Evolutionary conservation across 306 rosid genomes (phyloP), one percentile per base, ranked within the genome.

Genomic region (Dalbergia cultrata): DNA sequence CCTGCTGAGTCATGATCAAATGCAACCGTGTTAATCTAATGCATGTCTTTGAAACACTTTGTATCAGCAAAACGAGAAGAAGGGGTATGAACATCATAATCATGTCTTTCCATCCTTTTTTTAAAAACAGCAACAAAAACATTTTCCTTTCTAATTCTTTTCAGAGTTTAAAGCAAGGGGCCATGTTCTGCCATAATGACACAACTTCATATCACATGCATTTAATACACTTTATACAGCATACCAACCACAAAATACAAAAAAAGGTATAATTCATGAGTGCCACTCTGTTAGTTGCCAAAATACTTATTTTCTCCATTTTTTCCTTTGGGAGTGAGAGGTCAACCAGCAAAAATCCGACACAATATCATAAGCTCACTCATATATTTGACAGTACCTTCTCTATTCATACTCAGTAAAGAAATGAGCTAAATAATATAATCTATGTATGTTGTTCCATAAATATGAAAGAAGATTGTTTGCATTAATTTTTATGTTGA

Each of bases 11-110:
- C 18, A 61, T 8, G 8, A 41, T 72, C 33, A 64, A 53, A 53
- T 41, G 64, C 79, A 64, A 65, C 31, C 66, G 26, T 22, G 39
- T 26, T 64, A 63, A 80, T 63, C 74, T 22, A 60, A 49, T 53
- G 33, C 31, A 45, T 66, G 44, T 43, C 43, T 44, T 58, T 14
- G 75, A 16, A 41, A 66, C 45, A 47, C 45, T 65, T 66, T 44
- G 33, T 45, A 43, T 13, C 41, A 57, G 22, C 75, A 54, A 65
- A 12, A 37, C 43, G 39, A 72, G 18, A n/a, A 65, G 9, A 26
- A 56, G 7, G 31, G 26, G 13, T 0, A 21, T 56, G 67, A 54
- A 41, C 22, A 37, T 16, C 16, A 8, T 56, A 73, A 17, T 49
- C 2, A 72, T 26, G 5, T 26, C 41, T 16, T 50, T 16, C 57